These are phyloP conservation scores for Aspergillus brunneoviolaceus DNA, from an alignment of 2,329 filamentous ascomycete species.

Conservation along the genomic window DNA sequence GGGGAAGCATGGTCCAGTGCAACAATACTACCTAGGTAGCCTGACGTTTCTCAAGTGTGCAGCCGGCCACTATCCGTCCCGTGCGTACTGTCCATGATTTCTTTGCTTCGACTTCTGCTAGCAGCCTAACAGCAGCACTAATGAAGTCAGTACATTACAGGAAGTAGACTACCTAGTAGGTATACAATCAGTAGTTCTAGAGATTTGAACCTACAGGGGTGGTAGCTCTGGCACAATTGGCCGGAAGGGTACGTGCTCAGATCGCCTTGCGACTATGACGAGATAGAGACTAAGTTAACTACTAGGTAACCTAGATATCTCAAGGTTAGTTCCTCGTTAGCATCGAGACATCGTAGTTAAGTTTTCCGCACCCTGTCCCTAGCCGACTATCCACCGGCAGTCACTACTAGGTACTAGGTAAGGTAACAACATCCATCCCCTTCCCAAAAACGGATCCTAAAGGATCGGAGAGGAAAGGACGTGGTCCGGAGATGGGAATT, in stretches of 20 bases:
- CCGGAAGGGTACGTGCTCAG: background rate
- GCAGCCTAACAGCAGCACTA: background rate
- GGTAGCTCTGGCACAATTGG: background rate
- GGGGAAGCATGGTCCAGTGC: slow-evolving; percentile 1
- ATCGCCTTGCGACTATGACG: background rate
- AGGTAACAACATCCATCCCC: background rate
- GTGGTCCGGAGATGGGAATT: background rate
- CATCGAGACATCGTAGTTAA: too few relatives aligned
- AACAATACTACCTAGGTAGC: background rate
- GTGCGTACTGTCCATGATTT: background rate
- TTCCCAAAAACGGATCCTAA: background rate
- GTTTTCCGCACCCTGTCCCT: background rate
- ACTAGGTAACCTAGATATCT: too few relatives aligned
- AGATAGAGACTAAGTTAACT: background rate
- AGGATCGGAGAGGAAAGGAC: background rate
- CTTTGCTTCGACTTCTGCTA: background rate
- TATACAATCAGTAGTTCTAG: too few relatives aligned
- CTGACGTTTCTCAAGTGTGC: background rate
- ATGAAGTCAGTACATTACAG: background rate
- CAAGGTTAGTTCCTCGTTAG: too few relatives aligned
- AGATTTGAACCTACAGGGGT: too few relatives aligned
- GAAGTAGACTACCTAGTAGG: too few relatives aligned
- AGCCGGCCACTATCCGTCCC: background rate
- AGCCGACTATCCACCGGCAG: background rate
- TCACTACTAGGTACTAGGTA: background rate